Conservation (phyloP, 495 filamentous ascomycete genomes). For the Clavariopsis aquatica region DNA sequence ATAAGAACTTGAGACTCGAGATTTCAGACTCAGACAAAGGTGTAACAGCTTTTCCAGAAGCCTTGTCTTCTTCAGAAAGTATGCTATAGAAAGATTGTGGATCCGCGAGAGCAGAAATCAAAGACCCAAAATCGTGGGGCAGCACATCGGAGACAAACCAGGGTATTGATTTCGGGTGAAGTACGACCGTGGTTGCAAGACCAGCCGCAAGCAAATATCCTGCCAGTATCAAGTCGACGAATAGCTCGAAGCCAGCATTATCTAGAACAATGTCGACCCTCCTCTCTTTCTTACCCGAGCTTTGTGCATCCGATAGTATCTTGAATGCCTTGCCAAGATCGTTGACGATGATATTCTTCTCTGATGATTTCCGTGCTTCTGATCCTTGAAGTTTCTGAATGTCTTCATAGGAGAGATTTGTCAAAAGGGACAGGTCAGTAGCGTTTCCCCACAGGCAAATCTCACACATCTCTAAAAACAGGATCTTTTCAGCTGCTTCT, state of each 20-base stretch:
- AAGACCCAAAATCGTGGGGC: conserved; percentile 75
- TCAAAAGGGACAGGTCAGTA: conserved; percentile 89
- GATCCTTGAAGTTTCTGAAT: conserved; percentile 94
- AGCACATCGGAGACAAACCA: conserved; percentile 98
- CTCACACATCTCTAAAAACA: conserved; percentile 94
- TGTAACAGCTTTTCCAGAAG: conserved; percentile 55
- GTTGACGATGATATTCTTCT: conserved; percentile 87
- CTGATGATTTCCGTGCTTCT: conserved; percentile 75
- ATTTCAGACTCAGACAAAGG: conserved; percentile 67
- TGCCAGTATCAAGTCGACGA: conserved; percentile 86
- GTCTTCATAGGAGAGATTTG: conserved; percentile 87
- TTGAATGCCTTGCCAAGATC: conserved; percentile 74
- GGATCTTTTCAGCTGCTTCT: conserved; percentile 68
- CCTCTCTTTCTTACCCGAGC: conserved; percentile 57
- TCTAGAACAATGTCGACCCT: conserved; percentile 91
- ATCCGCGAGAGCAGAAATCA: conserved; percentile 73
- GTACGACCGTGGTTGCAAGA: conserved; percentile 81
- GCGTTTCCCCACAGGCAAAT: conserved; percentile 98
- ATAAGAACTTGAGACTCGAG: conserved; percentile 70
- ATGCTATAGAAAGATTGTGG: conserved; percentile 72
- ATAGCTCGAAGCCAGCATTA: conserved; percentile 96
- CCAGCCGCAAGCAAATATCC: conserved; percentile 81
- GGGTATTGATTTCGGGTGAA: conserved; percentile 90
- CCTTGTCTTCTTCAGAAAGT: conserved; percentile 64
- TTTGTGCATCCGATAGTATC: conserved; percentile 62